A percentile compares a stretch with the other conserved stretches of the same genome.
Conservation (phyloP, 2,329 filamentous ascomycete species). For the Calonectria pteridis region DNA sequence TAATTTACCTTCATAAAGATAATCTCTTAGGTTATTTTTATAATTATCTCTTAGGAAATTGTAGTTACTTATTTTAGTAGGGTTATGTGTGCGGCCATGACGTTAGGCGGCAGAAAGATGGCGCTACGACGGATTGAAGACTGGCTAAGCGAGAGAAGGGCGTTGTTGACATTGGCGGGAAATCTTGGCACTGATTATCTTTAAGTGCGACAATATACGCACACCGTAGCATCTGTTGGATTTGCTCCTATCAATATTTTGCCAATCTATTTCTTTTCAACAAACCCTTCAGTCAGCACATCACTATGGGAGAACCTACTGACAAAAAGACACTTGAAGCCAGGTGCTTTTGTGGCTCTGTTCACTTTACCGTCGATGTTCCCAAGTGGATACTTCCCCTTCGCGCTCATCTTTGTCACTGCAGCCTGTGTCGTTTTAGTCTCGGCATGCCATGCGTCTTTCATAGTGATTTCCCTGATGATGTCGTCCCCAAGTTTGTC, state of each 20-base stretch:
- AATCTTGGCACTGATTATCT: neutral
- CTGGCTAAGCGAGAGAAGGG: conserved; percentile 1
- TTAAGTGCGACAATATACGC: neutral
- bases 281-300: neutral
- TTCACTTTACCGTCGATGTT: conserved; percentile 57
- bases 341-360: conserved; percentile 59
- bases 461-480: conserved; percentile 53
- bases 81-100: no score
- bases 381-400: conserved; percentile 55
- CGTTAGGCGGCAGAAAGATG: neutral
- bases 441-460: conserved; percentile 58
- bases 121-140: neutral
- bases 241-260: neutral
- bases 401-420: conserved; percentile 59
- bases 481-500: conserved; percentile 54
- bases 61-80: no score
- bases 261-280: neutral
- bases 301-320: conserved; percentile 34
- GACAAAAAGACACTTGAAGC: conserved; percentile 54
- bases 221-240: neutral
- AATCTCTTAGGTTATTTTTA: no score
- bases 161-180: conserved; percentile 22
- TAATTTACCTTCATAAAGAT: no score
- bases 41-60: no score
- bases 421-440: conserved; percentile 58